Evolutionary conservation across 495 filamentous ascomycete species (phyloP), one percentile per base, ranked within the genome.

Genomic region (Pyrenopolyporus hunteri): DNA sequence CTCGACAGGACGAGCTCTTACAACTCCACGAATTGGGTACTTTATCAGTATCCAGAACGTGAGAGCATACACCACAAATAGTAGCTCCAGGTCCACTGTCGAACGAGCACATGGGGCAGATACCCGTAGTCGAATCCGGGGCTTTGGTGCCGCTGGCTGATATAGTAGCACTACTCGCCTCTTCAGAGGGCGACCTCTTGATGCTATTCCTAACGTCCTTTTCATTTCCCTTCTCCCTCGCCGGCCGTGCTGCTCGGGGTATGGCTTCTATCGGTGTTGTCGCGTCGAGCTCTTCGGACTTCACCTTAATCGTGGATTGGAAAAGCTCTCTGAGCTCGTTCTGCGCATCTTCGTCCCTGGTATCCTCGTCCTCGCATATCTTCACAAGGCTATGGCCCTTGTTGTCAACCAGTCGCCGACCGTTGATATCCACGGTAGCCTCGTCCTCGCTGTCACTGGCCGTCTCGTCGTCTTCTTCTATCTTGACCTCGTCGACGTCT

Each of bases 321-420:
- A 50, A 59, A 14, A 91, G 70, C 69, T 90, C 87, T 17, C 77
- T 70, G 64, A 88, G 74, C 70, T 92, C 89, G 33, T 81, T 73
- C 62, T 79, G 74, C 11, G 80, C 83, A 54, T 88, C 82, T 13
- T 79, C 75, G 46, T 85, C 81, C n/a, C 83, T 73, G 13, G 75
- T 73, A 47, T 89, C 82, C 59, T 89, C 88, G 43, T 87, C 85
- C 56, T 85, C 87, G 67, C 90, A 93, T 11, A 92, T 82, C 56
- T 84, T 87, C 57, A 91, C 73, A 78, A 91, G 74, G 6, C 80
- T 76, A 10, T 78, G 75, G 10, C 88, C 88, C 50, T 87, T 80
- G 0, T 61, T 69, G 63, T 90, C 87, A 16, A 87, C 60, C 35
- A 91, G 71, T 42, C 72, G 80, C 44, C 74, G 79, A 4, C 86